Conservation (phyloP, 108 stramenopile species). For the Skeletonema tropicum region DNA sequence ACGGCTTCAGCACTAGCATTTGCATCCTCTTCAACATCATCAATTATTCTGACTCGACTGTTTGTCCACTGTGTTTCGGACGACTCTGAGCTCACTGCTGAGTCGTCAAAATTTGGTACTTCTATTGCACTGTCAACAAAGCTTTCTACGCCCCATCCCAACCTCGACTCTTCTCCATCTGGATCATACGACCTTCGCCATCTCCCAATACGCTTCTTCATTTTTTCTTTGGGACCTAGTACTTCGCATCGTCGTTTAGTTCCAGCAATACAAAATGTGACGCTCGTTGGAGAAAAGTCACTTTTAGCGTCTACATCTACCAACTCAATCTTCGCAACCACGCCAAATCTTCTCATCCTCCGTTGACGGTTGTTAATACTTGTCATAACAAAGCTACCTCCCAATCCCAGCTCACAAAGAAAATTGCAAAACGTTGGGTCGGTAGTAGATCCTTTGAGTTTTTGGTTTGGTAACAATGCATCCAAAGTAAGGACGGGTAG, state of each 20-base stretch:
- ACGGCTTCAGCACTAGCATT: conserved; percentile 17
- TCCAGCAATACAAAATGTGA: conserved; percentile 62
- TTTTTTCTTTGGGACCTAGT: conserved; percentile 19
- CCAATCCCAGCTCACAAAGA: conserved; percentile 50
- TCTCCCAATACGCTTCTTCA: conserved; percentile 60
- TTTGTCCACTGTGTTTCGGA: conserved; percentile 15
- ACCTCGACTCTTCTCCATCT: conserved; percentile 63
- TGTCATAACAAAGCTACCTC: conserved; percentile 66
- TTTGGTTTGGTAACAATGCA: conserved; percentile 60
- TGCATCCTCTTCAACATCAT: conserved; percentile 23
- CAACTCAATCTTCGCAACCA: conserved; percentile 50
- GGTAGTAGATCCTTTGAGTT: conserved; percentile 55
- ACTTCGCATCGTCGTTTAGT: conserved; percentile 26
- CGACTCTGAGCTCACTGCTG: neutral
- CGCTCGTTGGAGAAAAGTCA: conserved; percentile 54
- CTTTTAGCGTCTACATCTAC: conserved; percentile 45
- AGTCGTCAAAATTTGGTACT: neutral
- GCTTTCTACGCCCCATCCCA: conserved; percentile 69
- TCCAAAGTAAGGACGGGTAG: conserved; percentile 63
- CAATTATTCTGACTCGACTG: conserved; percentile 21
- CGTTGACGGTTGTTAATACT: conserved; percentile 50
- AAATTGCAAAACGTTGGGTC: conserved; percentile 66
- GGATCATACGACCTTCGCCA: conserved; percentile 72
- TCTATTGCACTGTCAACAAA: conserved; percentile 46
- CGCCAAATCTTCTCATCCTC: conserved; percentile 55